phyloP scores from a whole-genome alignment of 768 basidiomycete genomes.

The Hydnomerulius pinastri region DNA sequence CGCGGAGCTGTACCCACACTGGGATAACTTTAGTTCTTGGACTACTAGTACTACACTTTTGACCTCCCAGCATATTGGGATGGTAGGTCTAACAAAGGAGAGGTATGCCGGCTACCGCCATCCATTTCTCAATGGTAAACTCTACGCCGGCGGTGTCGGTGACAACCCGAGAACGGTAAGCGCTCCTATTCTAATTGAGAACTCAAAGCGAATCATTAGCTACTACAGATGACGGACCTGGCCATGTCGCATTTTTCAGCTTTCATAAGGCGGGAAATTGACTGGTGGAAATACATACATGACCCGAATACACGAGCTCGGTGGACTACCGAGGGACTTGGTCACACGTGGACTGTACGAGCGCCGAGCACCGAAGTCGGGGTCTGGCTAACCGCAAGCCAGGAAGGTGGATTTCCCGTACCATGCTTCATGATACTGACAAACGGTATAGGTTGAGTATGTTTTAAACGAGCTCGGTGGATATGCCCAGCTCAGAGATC shows the following conservation, averaged over 20 bases:
- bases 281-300: conserved; percentile 43
- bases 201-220: not conserved
- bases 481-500: conserved; percentile 44
- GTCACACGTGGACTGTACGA: conserved; percentile 33
- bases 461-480: conserved; percentile 51
- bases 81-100: not conserved
- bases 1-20: not conserved
- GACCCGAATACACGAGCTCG: conserved; percentile 26
- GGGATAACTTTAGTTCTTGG: not conserved
- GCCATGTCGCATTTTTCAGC: conserved; percentile 53
- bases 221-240: conserved; percentile 44
- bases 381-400: conserved; percentile 39
- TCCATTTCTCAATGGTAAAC: conserved; percentile 48
- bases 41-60: not conserved
- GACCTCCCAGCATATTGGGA: not conserved
- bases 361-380: conserved; percentile 36
- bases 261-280: conserved; percentile 36
- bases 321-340: conserved; percentile 36
- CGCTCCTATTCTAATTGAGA: not conserved
- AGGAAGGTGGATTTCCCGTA: conserved; percentile 32
- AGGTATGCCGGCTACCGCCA: conserved; percentile 44
- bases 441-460: conserved; percentile 41
- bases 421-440: not conserved
- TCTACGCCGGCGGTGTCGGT: conserved; percentile 48
- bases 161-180: conserved; percentile 52